Evolutionary conservation across 1,139 yeast genomes (phyloP).

Genomic region (Diutina sp.): DNA sequence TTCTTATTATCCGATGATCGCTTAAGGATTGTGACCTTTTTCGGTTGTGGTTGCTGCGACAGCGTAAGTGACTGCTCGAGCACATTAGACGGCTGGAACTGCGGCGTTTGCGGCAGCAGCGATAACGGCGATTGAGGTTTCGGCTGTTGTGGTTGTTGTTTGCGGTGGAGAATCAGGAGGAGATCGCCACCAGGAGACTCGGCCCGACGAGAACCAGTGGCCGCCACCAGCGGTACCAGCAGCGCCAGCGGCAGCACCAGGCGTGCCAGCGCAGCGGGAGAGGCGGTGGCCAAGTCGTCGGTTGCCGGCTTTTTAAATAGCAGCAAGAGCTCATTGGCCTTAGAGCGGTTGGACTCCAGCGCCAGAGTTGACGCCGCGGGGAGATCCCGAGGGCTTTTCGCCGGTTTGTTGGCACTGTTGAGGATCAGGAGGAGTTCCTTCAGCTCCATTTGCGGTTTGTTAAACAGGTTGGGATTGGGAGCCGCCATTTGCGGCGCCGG

Average conservation of each 20-base stretch:
- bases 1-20: conserved; percentile 5
- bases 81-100: conserved; percentile 15
- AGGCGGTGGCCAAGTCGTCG: background rate
- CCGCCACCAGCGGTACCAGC: conserved; percentile 1
- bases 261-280: background rate
- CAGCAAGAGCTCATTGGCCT: background rate
- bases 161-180: conserved; percentile 5
- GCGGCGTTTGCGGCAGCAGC: conserved; percentile 3
- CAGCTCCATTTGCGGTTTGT: conserved; percentile 24
- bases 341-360: conserved; percentile 8
- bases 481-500: conserved; percentile 7
- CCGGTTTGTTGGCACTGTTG: conserved; percentile 15
- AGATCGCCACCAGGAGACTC: conserved; percentile 2
- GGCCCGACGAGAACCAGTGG: conserved; percentile 2
- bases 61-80: conserved; percentile 14
- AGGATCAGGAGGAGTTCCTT: conserved; percentile 41
- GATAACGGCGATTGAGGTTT: conserved; percentile 4
- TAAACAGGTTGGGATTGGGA: conserved; percentile 27
- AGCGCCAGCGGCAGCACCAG: background rate
- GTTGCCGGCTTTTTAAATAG: background rate
- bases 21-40: conserved; percentile 18
- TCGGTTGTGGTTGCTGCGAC: conserved; percentile 2
- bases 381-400: conserved; percentile 7
- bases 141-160: conserved; percentile 5
- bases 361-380: conserved; percentile 4